These are phyloP conservation scores for Rhinocladiella similis DNA, from an alignment of 2,329 filamentous ascomycete species.

Conservation along the genomic window DNA sequence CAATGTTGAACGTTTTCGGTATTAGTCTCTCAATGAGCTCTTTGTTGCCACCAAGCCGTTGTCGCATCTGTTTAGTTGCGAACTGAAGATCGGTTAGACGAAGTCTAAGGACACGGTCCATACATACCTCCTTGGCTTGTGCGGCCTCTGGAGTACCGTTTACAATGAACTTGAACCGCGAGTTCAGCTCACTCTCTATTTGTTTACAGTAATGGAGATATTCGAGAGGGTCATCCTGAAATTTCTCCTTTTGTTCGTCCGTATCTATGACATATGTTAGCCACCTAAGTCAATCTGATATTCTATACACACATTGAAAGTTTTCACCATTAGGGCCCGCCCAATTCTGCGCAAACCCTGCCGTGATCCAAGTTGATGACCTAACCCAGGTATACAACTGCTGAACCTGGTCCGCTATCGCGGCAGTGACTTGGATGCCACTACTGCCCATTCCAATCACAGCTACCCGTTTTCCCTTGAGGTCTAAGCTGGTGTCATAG, in stretches of 20 bases:
- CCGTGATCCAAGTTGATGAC: slow-evolving; percentile 33
- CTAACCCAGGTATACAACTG: slow-evolving; percentile 34
- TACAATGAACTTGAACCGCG: slow-evolving; percentile 55
- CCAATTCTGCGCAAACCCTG: slow-evolving; percentile 27
- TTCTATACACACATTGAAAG: slow-evolving; percentile 34
- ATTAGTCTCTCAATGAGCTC: slow-evolving; percentile 46
- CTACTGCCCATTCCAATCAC: slow-evolving; percentile 32
- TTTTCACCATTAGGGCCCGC: slow-evolving; percentile 28
- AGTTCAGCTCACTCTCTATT: slow-evolving; percentile 53
- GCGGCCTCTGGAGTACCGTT: slow-evolving; percentile 49
- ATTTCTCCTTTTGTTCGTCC: slow-evolving; percentile 21
- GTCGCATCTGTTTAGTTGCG: slow-evolving; percentile 7
- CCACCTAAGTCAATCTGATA: too few species aligned
- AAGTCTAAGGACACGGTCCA: too few species aligned
- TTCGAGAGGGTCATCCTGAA: slow-evolving; percentile 15
- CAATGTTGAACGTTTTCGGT: slow-evolving; percentile 43
- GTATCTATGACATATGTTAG: slow-evolving; percentile 33
- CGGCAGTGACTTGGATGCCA: slow-evolving; percentile 35
- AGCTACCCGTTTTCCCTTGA: slow-evolving; percentile 29
- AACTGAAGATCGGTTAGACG: neutral
- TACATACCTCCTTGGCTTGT: slow-evolving; percentile 34
- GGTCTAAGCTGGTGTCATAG: slow-evolving; percentile 35
- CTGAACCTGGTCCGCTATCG: slow-evolving; percentile 39
- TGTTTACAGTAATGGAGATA: slow-evolving; percentile 47
- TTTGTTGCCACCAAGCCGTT: slow-evolving; percentile 33